These are phyloP conservation scores for Soucietia sequanensis DNA, from an alignment of 805 yeast species.

Conservation along the genomic window DNA sequence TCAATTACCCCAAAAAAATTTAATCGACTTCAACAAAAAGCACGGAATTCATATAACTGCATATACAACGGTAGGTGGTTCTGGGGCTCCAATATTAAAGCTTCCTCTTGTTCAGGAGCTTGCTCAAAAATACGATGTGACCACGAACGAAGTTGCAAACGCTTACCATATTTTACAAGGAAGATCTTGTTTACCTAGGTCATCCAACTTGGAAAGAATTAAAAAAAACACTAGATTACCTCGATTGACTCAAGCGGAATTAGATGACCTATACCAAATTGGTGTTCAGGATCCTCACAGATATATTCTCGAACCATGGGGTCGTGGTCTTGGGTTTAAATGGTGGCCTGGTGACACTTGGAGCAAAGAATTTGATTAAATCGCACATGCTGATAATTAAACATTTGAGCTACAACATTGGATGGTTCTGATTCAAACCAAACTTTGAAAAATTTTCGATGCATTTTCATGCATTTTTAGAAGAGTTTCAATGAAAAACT, in stretches of 20 bases:
- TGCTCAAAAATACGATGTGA: slow-evolving; percentile 54
- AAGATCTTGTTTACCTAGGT: slow-evolving; percentile 64
- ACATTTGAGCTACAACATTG: too few species aligned
- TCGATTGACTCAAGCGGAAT: slow-evolving; percentile 31
- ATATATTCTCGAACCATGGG: slow-evolving; percentile 33
- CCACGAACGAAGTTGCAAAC: slow-evolving; percentile 57
- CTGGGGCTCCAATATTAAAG: slow-evolving; percentile 62
- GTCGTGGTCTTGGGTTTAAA: slow-evolving; percentile 33
- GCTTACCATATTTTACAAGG: slow-evolving; percentile 65
- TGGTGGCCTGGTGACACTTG: slow-evolving; percentile 34
- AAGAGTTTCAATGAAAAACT: too few species aligned
- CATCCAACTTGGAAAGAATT: slow-evolving; percentile 66
- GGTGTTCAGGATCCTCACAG: slow-evolving; percentile 32
- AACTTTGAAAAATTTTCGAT: too few species aligned
- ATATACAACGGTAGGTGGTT: slow-evolving; percentile 63
- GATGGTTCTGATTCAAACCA: too few species aligned
- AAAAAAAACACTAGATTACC: slow-evolving; percentile 35
- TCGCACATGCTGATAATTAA: too few species aligned
- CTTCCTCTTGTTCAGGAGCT: slow-evolving; percentile 49
- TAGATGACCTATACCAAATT: slow-evolving; percentile 25
- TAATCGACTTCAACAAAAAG: slow-evolving; percentile 35
- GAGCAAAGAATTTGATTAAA: slow-evolving; percentile 26
- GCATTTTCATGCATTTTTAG: too few species aligned
- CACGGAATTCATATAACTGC: slow-evolving; percentile 47
- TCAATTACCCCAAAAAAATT: slow-evolving; percentile 37